These are phyloP conservation scores for Besnoitia besnoiti DNA, from an alignment of 169 alveolate genomes.

Conservation along the genomic window DNA sequence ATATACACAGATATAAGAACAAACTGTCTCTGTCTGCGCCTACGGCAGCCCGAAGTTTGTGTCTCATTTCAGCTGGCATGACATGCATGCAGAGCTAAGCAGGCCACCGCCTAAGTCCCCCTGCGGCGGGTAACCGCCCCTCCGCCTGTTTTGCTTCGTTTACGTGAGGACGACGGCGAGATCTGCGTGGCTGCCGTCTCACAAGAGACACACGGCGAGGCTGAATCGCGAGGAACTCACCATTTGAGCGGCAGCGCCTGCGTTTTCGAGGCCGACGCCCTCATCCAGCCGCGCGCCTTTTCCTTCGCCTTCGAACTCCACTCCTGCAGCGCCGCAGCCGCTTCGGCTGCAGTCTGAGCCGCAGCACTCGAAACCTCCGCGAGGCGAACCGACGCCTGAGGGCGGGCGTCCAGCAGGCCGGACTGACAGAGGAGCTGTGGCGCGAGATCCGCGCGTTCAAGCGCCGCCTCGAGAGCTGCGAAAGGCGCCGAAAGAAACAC, in stretches of 20 bases:
- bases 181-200: too few relatives aligned
- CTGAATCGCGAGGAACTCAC: background rate
- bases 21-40: too few relatives aligned
- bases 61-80: too few relatives aligned
- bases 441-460: background rate
- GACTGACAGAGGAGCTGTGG: background rate
- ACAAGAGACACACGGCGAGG: too few relatives aligned
- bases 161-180: too few relatives aligned
- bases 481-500: background rate
- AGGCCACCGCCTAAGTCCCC: too few relatives aligned
- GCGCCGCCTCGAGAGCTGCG: background rate
- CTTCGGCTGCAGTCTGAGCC: background rate
- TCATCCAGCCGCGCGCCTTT: conserved; percentile 12
- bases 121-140: too few relatives aligned
- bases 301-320: background rate
- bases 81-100: background rate
- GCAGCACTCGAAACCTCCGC: background rate
- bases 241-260: background rate
- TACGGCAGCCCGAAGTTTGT: background rate
- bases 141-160: too few relatives aligned
- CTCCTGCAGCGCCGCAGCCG: background rate
- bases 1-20: background rate
- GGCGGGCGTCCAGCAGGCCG: background rate
- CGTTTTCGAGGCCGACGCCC: background rate
- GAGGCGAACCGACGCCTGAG: background rate